Base-by-base conservation (phyloP, 495 filamentous ascomycete genomes). In the Saxophila tyrrhenica region DNA sequence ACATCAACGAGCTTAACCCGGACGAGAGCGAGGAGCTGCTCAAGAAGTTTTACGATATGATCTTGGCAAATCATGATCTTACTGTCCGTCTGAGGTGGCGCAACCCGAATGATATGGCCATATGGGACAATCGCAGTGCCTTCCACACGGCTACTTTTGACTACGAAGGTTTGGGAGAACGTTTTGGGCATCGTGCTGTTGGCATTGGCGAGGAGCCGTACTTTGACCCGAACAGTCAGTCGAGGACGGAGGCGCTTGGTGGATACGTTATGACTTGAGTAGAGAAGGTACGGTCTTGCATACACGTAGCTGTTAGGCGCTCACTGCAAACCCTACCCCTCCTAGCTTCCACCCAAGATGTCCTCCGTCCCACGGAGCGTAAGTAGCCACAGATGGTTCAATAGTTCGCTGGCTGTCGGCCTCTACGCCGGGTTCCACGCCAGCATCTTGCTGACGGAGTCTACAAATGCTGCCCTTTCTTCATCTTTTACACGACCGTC, bases 61-160 rank as follows among this genome's bases (percentile, higher is more conserved):
- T 91, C 52, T 73, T 78, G 2, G 80, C 89, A 67, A 90, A 89
- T 60, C 87, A 89, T 62, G 86, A 94, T 62, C 64, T 88, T 56
- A 86, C 90, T 69, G 83, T 86, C 0, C 72, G 87, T 15, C 67
- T 76, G 58, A 72, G 74, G 51, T 91, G 69, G 67, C 39, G 62
- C 41, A 69, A 65, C 23, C n/a, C 42, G 19, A 68, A 70, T 51
- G 67, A 70, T 55, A 17, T 69, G 51, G 65, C 86, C 0, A 87
- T 91, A 57, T 91, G 86, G 86, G 86, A 89, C 65, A 89, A 89
- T 57, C 68, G 86, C 5, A 78, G 74, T 41, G 77, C 78, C 0
- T 88, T 81, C 64, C 86, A 89, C 58, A 75, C 77, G 10, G 84
- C 85, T 0, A 89, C 85, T 1, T 80, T 74, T 44, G 86, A 89